These are phyloP conservation scores for Leccinum olivaceoglutinosum DNA, from an alignment of 1,284 basidiomycete genomes.

Conservation along the genomic window DNA sequence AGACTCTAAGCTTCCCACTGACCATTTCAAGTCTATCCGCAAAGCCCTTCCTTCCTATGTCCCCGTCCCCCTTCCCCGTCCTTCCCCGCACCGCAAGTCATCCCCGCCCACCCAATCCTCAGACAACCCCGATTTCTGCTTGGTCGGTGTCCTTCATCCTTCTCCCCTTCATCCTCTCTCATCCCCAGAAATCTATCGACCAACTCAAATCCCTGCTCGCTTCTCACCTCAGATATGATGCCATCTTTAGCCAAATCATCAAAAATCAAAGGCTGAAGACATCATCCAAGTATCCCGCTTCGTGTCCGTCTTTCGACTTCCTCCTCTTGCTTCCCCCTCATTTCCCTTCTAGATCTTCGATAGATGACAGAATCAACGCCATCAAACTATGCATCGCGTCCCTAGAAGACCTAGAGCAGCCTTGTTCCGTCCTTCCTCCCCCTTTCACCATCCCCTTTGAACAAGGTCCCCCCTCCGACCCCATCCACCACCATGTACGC, in stretches of 20 bases:
- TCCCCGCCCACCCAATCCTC: slow-evolving; percentile 7
- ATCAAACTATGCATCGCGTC: slow-evolving; percentile 18
- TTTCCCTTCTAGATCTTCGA: slow-evolving; percentile 19
- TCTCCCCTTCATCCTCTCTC: not conserved
- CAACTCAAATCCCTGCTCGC: slow-evolving; percentile 17
- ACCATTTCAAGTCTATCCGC: slow-evolving; percentile 17
- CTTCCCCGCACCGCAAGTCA: not conserved
- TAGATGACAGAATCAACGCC: slow-evolving; percentile 23
- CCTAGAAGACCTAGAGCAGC: slow-evolving; percentile 3
- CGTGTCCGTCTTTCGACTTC: slow-evolving; percentile 14
- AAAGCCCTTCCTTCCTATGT: not conserved
- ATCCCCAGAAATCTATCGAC: slow-evolving; percentile 18
- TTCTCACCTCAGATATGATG: slow-evolving; percentile 10
- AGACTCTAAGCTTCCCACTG: slow-evolving; percentile 2
- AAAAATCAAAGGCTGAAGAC: slow-evolving; percentile 11
- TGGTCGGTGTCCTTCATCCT: slow-evolving; percentile 2
- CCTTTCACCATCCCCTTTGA: slow-evolving; percentile 6
- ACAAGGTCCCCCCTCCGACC: not conserved
- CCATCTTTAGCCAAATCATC: slow-evolving; percentile 15
- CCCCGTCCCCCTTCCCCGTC: slow-evolving; percentile 4
- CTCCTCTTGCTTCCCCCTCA: not conserved
- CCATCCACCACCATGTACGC: not conserved
- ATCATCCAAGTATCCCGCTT: slow-evolving; percentile 19
- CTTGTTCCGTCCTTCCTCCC: not conserved
- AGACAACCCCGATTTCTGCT: slow-evolving; percentile 14